A percentile compares a stretch with the other conserved stretches of the same genome.
phyloP scores from a whole-genome alignment of 495 filamentous ascomycete species.

The Bryoglossum gracile region DNA sequence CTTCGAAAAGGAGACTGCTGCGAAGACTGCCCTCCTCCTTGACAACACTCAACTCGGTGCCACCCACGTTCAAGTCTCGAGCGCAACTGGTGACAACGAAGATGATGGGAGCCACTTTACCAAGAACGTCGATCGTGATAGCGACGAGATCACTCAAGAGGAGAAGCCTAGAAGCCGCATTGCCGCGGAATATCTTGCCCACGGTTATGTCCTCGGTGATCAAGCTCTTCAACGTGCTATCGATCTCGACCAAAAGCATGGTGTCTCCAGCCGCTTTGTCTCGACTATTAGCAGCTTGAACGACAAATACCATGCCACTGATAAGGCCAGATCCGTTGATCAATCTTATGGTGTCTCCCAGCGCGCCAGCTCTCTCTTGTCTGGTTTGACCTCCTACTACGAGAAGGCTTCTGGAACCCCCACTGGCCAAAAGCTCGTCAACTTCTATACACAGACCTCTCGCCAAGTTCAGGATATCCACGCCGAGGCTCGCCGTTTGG shows the following conservation, averaged over 20 bases:
- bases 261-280: constrained; percentile 71
- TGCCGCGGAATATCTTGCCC: constrained; percentile 88
- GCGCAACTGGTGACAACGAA: constrained; percentile 55
- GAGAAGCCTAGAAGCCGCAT: constrained; percentile 93
- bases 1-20: constrained; percentile 92
- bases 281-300: constrained; percentile 68
- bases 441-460: constrained; percentile 74
- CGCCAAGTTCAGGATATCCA: constrained; percentile 92
- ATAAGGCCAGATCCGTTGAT: constrained; percentile 70
- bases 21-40: constrained; percentile 91
- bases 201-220: constrained; percentile 86
- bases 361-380: constrained; percentile 56
- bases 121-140: constrained; percentile 44
- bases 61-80: constrained; percentile 69
- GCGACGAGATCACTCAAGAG: constrained; percentile 74
- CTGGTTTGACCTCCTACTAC: constrained; percentile 72
- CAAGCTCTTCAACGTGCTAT: constrained; percentile 78
- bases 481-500: constrained; percentile 76
- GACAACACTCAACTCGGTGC: constrained; percentile 89
- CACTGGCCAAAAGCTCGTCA: constrained; percentile 74
- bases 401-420: constrained; percentile 83
- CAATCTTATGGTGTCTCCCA: constrained; percentile 64
- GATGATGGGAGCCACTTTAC: constrained; percentile 48
- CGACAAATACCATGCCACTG: constrained; percentile 68
- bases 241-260: constrained; percentile 83